These are phyloP conservation scores for Tillandsia fasciculata DNA, from an alignment of 176 grass and related monocot species.

Conservation along the genomic window DNA sequence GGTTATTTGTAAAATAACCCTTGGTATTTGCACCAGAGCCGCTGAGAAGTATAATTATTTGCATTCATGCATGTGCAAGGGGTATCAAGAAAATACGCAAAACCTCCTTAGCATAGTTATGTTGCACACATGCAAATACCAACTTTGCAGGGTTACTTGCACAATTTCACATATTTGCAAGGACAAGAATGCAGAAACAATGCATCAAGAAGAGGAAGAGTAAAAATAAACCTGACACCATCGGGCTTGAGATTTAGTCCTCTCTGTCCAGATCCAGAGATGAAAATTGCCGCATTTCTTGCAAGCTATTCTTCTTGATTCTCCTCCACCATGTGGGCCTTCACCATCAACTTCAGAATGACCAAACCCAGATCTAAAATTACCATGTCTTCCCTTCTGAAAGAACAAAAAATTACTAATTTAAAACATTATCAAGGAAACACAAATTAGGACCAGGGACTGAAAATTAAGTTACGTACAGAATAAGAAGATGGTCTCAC, in stretches of 20 bases:
- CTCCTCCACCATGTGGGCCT: constrained; percentile 30
- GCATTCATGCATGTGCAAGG: no score
- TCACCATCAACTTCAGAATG: constrained; percentile 79
- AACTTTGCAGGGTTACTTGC: no score
- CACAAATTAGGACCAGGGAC: not conserved
- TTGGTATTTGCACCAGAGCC: no score
- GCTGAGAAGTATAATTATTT: no score
- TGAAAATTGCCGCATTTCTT: constrained; percentile 84
- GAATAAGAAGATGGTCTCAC: no score
- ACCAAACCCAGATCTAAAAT: constrained; percentile 59
- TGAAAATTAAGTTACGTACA: no score
- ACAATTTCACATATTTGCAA: not conserved
- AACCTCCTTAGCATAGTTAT: not conserved
- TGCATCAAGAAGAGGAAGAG: not conserved
- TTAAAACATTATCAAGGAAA: not conserved
- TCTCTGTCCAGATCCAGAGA: constrained; percentile 77
- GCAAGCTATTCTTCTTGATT: constrained; percentile 90
- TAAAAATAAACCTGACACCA: constrained; percentile 82
- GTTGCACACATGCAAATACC: no score
- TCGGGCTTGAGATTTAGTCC: constrained; percentile 80
- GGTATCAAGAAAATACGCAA: no score
- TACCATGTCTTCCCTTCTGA: constrained; percentile 68
- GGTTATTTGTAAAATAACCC: no score
- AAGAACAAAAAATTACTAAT: constrained; percentile 16
- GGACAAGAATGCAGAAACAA: constrained; percentile 7